Evolutionary conservation across 768 basidiomycete species (phyloP).

Genomic region (Hemileccinum impolitum): DNA sequence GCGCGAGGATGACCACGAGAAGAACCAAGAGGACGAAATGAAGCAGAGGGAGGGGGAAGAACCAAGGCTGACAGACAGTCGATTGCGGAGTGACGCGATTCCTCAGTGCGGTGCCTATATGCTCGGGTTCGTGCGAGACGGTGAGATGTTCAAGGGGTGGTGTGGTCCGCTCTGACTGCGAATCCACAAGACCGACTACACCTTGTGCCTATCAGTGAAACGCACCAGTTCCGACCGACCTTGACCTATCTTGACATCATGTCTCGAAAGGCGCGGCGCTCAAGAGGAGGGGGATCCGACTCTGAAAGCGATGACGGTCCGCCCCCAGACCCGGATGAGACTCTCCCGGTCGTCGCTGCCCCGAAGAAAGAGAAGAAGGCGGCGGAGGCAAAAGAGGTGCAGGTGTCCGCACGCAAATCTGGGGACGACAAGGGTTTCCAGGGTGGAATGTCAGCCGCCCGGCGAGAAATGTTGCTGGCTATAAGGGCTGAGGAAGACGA

Average conservation of each 20-base stretch:
- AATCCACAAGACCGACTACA: constrained; percentile 58
- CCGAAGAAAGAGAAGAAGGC: constrained; percentile 57
- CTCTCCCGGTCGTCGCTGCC: constrained; percentile 36
- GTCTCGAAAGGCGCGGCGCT: constrained; percentile 58
- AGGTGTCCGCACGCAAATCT: constrained; percentile 67
- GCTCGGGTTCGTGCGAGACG: constrained; percentile 73
- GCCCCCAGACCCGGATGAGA: constrained; percentile 77
- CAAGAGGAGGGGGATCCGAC: constrained; percentile 46
- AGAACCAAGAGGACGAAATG: constrained; percentile 57
- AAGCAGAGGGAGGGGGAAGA: constrained; percentile 51
- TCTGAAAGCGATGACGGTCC: constrained; percentile 79
- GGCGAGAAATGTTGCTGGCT: constrained; percentile 74
- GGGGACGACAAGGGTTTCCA: constrained; percentile 60
- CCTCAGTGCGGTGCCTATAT: constrained; percentile 63
- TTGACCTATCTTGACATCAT: constrained; percentile 76
- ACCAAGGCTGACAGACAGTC: constrained; percentile 63
- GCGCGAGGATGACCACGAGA: constrained; percentile 73
- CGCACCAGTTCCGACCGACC: constrained; percentile 79
- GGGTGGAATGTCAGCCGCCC: constrained; percentile 64
- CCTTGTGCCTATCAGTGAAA: constrained; percentile 74
- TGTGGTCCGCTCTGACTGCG: constrained; percentile 9
- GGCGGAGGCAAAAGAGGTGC: constrained; percentile 70
- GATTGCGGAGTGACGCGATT: constrained; percentile 71
- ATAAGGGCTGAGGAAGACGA: constrained; percentile 79
- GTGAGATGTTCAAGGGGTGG: constrained; percentile 37